phyloP scores from a whole-genome alignment of 2,329 filamentous ascomycete genomes.

The Corynespora cassiicola region DNA sequence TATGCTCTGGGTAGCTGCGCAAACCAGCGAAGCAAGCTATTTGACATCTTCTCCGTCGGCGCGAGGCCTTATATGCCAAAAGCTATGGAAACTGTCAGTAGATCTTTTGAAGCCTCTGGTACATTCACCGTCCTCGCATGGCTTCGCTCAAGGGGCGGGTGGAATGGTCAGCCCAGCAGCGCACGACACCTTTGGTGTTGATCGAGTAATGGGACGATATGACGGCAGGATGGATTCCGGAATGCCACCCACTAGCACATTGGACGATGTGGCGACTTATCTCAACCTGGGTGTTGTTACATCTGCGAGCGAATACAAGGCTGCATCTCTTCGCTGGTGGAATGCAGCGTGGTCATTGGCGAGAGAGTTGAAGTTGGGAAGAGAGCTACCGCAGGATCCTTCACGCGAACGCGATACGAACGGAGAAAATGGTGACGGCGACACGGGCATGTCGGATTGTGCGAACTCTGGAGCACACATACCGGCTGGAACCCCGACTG shows the following conservation, averaged over 20 bases:
- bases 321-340: slow-evolving; percentile 91
- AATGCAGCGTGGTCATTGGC: slow-evolving; percentile 90
- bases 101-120: slow-evolving; percentile 87
- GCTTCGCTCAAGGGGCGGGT: slow-evolving; percentile 58
- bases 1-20: slow-evolving; percentile 94
- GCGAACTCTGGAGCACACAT: slow-evolving; percentile 33
- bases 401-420: slow-evolving; percentile 40
- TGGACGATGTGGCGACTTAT: slow-evolving; percentile 91
- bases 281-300: slow-evolving; percentile 90
- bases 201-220: slow-evolving; percentile 61
- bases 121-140: slow-evolving; percentile 69
- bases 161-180: slow-evolving; percentile 75
- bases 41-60: slow-evolving; percentile 82
- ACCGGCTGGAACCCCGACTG: slow-evolving; percentile 36
- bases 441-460: slow-evolving; percentile 39
- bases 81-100: slow-evolving; percentile 83
- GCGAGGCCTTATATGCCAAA: slow-evolving; percentile 83
- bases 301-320: slow-evolving; percentile 90
- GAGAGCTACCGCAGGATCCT: slow-evolving; percentile 73
- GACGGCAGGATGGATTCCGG: slow-evolving; percentile 54
- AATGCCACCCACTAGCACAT: slow-evolving; percentile 65
- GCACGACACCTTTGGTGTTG: slow-evolving; percentile 79
- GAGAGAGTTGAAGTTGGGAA: slow-evolving; percentile 84
- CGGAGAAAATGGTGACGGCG: slow-evolving; percentile 46
- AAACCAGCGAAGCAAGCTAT: slow-evolving; percentile 87